Evolutionary conservation across 768 basidiomycete genomes (phyloP).

Genomic region (Russula virescens): DNA sequence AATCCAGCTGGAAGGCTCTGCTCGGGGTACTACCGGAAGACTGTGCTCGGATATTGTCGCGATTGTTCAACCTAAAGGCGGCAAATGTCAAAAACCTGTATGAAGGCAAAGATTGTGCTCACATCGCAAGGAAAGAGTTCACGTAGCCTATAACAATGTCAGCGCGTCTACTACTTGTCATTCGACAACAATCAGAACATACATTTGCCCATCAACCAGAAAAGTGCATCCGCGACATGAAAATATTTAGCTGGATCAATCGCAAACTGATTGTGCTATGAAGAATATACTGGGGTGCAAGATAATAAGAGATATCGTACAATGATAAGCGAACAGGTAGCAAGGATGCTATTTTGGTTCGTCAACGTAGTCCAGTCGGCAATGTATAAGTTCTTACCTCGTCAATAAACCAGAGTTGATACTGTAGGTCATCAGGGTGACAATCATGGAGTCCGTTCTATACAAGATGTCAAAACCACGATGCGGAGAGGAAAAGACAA

Average conservation of each 20-base stretch:
- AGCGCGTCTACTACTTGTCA: background rate
- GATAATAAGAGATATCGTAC: conserved; percentile 5
- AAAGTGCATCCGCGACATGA: conserved; percentile 42
- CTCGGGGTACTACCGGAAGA: too few relatives aligned
- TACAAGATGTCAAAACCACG: background rate
- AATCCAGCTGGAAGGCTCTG: background rate
- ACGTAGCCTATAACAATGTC: conserved; percentile 38
- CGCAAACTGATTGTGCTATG: conserved; percentile 13
- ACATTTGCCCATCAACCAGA: conserved; percentile 51
- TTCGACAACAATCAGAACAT: conserved; percentile 16
- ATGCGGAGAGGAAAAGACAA: background rate
- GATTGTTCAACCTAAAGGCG: conserved; percentile 9
- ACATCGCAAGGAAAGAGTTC: conserved; percentile 47
- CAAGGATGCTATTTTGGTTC: conserved; percentile 21
- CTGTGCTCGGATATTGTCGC: background rate
- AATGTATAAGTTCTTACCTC: conserved; percentile 15
- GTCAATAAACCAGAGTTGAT: conserved; percentile 28
- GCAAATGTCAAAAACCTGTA: background rate
- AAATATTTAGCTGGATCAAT: conserved; percentile 39
- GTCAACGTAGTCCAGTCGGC: background rate
- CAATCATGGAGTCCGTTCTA: conserved; percentile 29
- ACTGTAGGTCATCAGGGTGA: conserved; percentile 28
- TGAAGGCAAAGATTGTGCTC: conserved; percentile 21
- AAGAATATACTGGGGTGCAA: background rate
- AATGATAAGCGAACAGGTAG: conserved; percentile 14